A percentile compares a stretch with the other conserved stretches of the same genome.
phyloP scores from a whole-genome alignment of 2,329 filamentous ascomycete species.

The Xylariaceae sp. region DNA sequence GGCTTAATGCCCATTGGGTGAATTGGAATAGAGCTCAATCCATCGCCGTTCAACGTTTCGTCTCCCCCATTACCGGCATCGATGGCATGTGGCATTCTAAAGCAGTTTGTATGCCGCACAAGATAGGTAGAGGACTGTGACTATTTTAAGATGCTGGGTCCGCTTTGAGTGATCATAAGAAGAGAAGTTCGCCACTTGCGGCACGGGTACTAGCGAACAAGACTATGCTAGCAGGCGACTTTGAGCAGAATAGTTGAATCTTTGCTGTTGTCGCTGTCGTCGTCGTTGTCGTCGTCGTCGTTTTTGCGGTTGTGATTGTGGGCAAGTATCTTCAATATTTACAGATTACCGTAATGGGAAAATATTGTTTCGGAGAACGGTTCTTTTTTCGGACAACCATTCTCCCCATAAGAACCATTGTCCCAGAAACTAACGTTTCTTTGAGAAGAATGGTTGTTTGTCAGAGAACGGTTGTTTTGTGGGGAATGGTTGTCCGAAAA shows the following conservation, averaged over 20 bases:
- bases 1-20: slow-evolving; percentile 86
- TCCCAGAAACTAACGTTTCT: too few species aligned
- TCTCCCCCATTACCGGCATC: slow-evolving; percentile 21
- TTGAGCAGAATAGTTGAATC: not conserved
- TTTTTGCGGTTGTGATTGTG: not conserved
- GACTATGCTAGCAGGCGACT: not conserved
- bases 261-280: too few species aligned
- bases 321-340: not conserved
- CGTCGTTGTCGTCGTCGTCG: too few species aligned
- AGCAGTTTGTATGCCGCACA: not conserved
- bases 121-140: not conserved
- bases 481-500: too few species aligned
- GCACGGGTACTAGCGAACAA: not conserved
- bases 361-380: too few species aligned
- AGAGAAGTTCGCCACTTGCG: not conserved
- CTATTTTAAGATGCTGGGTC: not conserved
- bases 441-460: too few species aligned
- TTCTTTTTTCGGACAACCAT: too few species aligned
- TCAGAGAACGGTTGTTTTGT: too few species aligned
- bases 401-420: too few species aligned
- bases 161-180: not conserved
- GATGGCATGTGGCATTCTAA: slow-evolving; percentile 25
- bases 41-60: slow-evolving; percentile 13
- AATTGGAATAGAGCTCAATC: slow-evolving; percentile 52
- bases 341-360: too few species aligned